Evolutionary conservation across 2,329 filamentous ascomycete species (phyloP).

Genomic region (Colletotrichum chrysophilum): DNA sequence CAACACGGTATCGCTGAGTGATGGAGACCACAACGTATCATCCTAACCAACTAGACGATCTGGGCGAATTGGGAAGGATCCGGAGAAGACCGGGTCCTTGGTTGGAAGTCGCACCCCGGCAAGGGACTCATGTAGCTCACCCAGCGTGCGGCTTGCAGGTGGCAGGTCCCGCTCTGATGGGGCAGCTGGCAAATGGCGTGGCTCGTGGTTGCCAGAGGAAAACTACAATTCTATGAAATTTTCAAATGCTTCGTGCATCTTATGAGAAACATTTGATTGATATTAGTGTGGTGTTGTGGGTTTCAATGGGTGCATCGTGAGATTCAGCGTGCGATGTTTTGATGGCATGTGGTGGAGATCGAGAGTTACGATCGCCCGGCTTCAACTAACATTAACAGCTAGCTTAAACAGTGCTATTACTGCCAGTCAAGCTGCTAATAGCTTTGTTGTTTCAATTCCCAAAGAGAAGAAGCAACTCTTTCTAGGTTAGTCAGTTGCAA

Average conservation of each 20-base stretch:
- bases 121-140: neutral
- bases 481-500: neutral
- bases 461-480: neutral
- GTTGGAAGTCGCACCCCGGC: neutral
- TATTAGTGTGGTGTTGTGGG: neutral
- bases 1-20: slow-evolving; percentile 19
- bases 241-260: neutral
- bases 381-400: neutral
- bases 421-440: neutral
- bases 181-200: neutral
- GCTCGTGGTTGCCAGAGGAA: neutral
- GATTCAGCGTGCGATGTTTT: neutral
- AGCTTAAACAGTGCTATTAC: neutral
- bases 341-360: neutral
- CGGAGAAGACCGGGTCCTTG: neutral
- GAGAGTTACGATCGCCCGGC: neutral
- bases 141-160: neutral
- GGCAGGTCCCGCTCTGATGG: neutral
- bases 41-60: slow-evolving; percentile 23
- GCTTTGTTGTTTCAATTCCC: neutral
- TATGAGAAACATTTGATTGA: neutral
- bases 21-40: slow-evolving; percentile 21
- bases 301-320: neutral
- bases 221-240: neutral
- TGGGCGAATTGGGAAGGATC: neutral